Conservation (phyloP, 805 yeast genomes). For the Schwanniomyces vanrijiae region DNA sequence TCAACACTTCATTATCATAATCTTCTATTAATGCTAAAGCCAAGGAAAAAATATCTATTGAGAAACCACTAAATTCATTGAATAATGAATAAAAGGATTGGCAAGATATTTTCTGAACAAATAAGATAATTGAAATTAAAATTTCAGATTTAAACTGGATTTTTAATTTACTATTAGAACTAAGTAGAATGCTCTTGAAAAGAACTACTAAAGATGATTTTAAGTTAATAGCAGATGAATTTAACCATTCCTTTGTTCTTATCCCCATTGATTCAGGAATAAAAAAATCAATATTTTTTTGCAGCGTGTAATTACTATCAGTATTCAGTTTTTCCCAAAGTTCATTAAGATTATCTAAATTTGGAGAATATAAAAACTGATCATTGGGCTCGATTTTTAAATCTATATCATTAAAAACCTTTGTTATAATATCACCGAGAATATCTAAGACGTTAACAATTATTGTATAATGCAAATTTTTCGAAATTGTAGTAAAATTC, state of each 20-base stretch:
- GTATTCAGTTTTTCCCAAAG: constrained; percentile 8
- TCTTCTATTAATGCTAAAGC: constrained; percentile 12
- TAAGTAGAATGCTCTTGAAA: constrained; percentile 28
- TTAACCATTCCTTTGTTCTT: constrained; percentile 33
- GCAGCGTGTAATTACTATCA: not conserved
- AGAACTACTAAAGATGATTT: constrained; percentile 31
- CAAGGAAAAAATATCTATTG: constrained; percentile 29
- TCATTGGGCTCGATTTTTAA: constrained; percentile 7
- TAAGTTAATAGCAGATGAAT: constrained; percentile 38
- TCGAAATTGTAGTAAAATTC: constrained; percentile 21
- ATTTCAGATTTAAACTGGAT: constrained; percentile 24
- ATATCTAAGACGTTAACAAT: constrained; percentile 20
- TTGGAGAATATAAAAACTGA: not conserved
- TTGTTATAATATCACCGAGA: constrained; percentile 18
- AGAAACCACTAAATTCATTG: constrained; percentile 27
- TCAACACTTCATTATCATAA: constrained; percentile 6
- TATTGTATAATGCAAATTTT: constrained; percentile 21
- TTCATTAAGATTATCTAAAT: constrained; percentile 11
- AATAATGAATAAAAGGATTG: constrained; percentile 33
- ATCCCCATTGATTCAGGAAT: not conserved
- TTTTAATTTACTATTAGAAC: constrained; percentile 15
- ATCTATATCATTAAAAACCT: constrained; percentile 31
- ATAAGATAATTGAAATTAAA: constrained; percentile 17
- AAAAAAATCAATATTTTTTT: constrained; percentile 2
- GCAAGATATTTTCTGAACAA: constrained; percentile 19